Percentiles rank a stretch among this genome's conserved stretches.
Conservation (phyloP, 768 basidiomycete genomes). For the Cubamyces sp. region DNA sequence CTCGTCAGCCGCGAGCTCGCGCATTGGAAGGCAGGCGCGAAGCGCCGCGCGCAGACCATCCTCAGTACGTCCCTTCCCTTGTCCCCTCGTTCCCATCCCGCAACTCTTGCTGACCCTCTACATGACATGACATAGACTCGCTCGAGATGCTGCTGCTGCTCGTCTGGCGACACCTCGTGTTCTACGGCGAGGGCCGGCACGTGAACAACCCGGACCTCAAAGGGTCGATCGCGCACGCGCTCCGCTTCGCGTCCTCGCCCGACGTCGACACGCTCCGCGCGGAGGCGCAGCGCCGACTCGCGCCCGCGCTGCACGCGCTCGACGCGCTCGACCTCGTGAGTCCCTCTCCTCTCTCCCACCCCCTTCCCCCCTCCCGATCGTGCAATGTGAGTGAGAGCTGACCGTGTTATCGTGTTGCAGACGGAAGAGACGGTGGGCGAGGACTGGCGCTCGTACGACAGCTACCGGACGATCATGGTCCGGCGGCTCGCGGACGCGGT, state of each 20-base stretch:
- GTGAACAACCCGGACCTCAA: constrained; percentile 46
- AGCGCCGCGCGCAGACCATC: constrained; percentile 53
- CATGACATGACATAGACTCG: constrained; percentile 48
- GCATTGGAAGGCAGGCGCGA: constrained; percentile 44
- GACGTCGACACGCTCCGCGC: constrained; percentile 61
- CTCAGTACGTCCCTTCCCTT: constrained; percentile 49
- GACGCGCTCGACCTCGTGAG: constrained; percentile 54
- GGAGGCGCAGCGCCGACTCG: constrained; percentile 59
- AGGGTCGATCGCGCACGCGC: constrained; percentile 46
- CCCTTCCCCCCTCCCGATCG: too few species aligned
- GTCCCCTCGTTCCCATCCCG: background rate
- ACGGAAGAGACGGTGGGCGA: constrained; percentile 46
- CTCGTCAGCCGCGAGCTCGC: constrained; percentile 68
- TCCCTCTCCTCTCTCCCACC: constrained; percentile 16
- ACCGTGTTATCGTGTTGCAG: constrained; percentile 24
- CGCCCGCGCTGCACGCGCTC: constrained; percentile 58
- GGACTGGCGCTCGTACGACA: constrained; percentile 66
- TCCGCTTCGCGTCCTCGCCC: constrained; percentile 60
- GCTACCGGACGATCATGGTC: constrained; percentile 78
- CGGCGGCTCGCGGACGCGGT: constrained; percentile 67
- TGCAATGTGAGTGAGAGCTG: too few species aligned
- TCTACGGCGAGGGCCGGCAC: constrained; percentile 55
- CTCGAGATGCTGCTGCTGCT: constrained; percentile 81
- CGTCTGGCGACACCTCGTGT: constrained; percentile 78
- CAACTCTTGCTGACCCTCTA: background rate